Percentiles rank a stretch among this genome's conserved stretches.
phyloP scores from a whole-genome alignment of 805 yeast species.

The Candida rishiriensis region DNA sequence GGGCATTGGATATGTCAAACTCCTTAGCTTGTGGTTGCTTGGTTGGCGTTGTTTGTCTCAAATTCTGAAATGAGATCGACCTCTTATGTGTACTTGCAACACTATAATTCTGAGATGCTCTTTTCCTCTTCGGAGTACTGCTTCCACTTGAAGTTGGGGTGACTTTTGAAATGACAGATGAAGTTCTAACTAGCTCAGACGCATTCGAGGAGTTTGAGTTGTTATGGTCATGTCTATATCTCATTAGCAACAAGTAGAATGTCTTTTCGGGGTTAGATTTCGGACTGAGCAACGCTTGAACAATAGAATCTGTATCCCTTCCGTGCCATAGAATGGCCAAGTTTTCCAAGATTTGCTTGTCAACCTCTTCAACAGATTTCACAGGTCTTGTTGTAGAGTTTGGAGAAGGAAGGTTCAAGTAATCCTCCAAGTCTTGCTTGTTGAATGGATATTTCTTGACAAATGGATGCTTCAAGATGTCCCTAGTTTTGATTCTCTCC shows the following conservation, averaged over 20 bases:
- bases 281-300: slow-evolving; percentile 23
- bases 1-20: slow-evolving; percentile 5
- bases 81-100: slow-evolving; percentile 44
- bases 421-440: slow-evolving; percentile 28
- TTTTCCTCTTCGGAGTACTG: slow-evolving; percentile 32
- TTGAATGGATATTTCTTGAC: slow-evolving; percentile 64
- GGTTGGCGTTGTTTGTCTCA: slow-evolving; percentile 18
- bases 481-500: slow-evolving; percentile 72
- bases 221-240: slow-evolving; percentile 33
- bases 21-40: slow-evolving; percentile 6
- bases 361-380: slow-evolving; percentile 44
- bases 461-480: slow-evolving; percentile 77
- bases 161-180: slow-evolving; percentile 28
- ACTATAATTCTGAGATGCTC: slow-evolving; percentile 36
- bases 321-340: slow-evolving; percentile 57
- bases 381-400: slow-evolving; percentile 48
- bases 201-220: slow-evolving; percentile 13
- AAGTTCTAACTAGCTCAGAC: slow-evolving; percentile 23
- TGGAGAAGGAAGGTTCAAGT: slow-evolving; percentile 48
- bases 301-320: slow-evolving; percentile 35
- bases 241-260: slow-evolving; percentile 31
- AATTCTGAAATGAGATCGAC: slow-evolving; percentile 41
- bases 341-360: slow-evolving; percentile 49
- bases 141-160: slow-evolving; percentile 22
- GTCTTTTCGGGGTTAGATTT: slow-evolving; percentile 34